These are phyloP conservation scores for Termitomyces sp. DNA, from an alignment of 768 basidiomycete genomes.

Conservation along the genomic window DNA sequence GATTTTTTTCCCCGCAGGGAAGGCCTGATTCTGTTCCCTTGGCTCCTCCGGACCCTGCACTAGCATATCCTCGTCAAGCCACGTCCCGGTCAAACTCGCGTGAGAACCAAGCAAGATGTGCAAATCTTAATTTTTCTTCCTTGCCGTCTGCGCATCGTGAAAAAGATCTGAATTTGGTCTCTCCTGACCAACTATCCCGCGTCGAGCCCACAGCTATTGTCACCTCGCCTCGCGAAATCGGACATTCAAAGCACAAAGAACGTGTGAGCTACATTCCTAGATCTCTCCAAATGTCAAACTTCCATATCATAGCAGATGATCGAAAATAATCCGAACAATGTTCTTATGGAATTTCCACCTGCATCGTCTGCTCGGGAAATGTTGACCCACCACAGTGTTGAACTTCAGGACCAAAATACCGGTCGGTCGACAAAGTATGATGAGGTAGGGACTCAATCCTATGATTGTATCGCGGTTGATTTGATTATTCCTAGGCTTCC, in stretches of 20 bases:
- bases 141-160: conserved; percentile 16
- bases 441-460: not conserved
- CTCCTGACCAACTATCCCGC: conserved; percentile 11
- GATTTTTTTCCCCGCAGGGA: not conserved
- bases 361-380: not conserved
- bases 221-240: not conserved
- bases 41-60: not conserved
- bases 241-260: not conserved
- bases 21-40: not conserved
- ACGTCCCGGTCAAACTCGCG: not conserved
- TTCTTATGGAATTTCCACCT: not conserved
- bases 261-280: not conserved
- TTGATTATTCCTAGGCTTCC: not conserved
- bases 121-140: not conserved
- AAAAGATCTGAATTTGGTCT: conserved; percentile 11
- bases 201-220: conserved; percentile 3
- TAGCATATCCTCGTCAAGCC: conserved; percentile 2
- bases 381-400: not conserved
- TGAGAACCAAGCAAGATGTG: conserved; percentile 6
- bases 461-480: not conserved
- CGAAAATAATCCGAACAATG: not conserved
- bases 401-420: not conserved
- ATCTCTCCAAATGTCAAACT: not conserved
- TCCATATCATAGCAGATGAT: not conserved
- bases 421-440: not conserved